Evolutionary conservation across 371 early-diverging fungal genomes (phyloP).

Genomic region (Circinella umbellata): DNA sequence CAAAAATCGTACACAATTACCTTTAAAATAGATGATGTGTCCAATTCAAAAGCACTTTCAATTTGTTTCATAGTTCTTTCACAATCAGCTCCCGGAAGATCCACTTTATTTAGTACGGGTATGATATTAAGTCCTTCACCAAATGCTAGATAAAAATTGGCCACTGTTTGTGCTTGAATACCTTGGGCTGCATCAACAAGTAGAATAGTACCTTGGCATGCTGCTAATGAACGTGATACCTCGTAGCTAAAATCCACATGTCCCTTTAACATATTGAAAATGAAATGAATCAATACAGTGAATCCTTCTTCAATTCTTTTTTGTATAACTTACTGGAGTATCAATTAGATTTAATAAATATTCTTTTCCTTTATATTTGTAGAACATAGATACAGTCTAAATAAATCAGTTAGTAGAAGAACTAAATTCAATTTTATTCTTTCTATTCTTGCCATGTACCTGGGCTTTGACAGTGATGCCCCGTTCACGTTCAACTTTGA

Average conservation of each 20-base stretch:
- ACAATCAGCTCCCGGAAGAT: conserved; percentile 90
- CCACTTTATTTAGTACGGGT: conserved; percentile 95
- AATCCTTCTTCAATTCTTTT: neutral
- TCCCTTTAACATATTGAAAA: conserved; percentile 42
- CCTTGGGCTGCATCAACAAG: conserved; percentile 92
- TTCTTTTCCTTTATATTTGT: conserved; percentile 69
- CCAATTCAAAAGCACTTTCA: conserved; percentile 87
- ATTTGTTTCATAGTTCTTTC: conserved; percentile 80
- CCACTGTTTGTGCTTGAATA: conserved; percentile 95
- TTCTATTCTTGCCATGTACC: conserved; percentile 37
- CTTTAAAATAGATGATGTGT: conserved; percentile 55
- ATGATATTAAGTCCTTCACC: conserved; percentile 85
- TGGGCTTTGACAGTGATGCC: conserved; percentile 98
- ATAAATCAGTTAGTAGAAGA: neutral
- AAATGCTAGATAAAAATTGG: conserved; percentile 95
- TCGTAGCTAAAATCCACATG: conserved; percentile 90
- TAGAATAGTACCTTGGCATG: conserved; percentile 91
- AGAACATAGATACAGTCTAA: conserved; percentile 89
- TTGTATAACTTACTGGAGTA: conserved; percentile 70
- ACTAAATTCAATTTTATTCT: neutral
- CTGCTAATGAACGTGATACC: conserved; percentile 89
- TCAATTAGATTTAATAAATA: conserved; percentile 91
- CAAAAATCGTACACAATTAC: conserved; percentile 15
- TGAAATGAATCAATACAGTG: neutral
- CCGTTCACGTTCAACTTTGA: conserved; percentile 93